Base-by-base conservation (phyloP, 139 green algal species). In the Penium margaritaceum region DNA sequence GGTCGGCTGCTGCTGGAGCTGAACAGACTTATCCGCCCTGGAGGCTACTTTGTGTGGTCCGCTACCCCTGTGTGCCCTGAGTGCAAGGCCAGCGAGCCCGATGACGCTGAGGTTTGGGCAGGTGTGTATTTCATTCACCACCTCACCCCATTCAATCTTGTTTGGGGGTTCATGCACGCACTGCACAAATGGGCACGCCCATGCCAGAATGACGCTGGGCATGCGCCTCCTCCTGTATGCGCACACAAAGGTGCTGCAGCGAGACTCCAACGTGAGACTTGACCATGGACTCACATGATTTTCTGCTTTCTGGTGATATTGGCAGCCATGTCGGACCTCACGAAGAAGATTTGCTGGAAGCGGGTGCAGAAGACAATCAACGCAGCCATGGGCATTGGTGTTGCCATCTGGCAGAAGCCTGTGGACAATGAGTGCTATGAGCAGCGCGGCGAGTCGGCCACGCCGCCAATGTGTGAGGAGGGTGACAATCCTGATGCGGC, bases 11-110 rank as follows among this genome's bases (percentile, higher is more conserved):
- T 78, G 32, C 35, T 78, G 37, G 71, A 78, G 63, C 30, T 78
- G 36, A 74, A 78, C 43, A 27, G 71, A 9, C 12, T 78, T n/a
- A 29, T 78, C 15, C 57, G 71, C 3, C 71, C 71, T 24, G 71
- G 71, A 21, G 71, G 71, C 32, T 78, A 46, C 47, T 78, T 72
- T 30, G 64, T 78, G 24, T 74, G 62, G 63, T 78, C 71, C 33
- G 71, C 63, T 27, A 47, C 71, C 2, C 71, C 71, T 9, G 68
- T 76, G 51, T 76, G 62, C 60, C 32, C 19, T 24, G 30, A 60
- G 51, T 60, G 51, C 51, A 60, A 60, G 51, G 51, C 51, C 27
- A 51, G 32, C 17, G 62, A 69, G 37, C 62, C 35, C n/a, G 37
- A 68, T 9, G 38, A 64, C 24, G n/a, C 43, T 14, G 39, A 67